phyloP scores from a whole-genome alignment of 306 rosid species.

The Pterocarpus santalinus region DNA sequence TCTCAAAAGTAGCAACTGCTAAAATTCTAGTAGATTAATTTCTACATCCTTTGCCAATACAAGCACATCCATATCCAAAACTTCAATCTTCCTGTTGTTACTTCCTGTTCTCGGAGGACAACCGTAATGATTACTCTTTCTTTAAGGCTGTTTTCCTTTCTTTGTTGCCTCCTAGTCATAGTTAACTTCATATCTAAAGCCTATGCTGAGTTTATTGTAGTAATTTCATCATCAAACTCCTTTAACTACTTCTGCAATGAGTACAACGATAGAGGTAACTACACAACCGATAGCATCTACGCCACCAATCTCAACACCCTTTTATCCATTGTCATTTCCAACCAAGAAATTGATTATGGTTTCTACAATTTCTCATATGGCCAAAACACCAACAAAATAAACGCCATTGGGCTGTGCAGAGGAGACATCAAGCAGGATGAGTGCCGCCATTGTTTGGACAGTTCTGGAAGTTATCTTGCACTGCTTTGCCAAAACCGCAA shows the following conservation, averaged over 20 bases:
- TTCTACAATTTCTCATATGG: conserved; percentile 50
- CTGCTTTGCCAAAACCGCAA: conserved; percentile 50
- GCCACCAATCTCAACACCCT: conserved; percentile 49
- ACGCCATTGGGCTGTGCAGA: conserved; percentile 52
- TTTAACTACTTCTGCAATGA: background rate
- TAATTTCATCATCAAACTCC: too few relatives aligned
- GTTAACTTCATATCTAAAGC: background rate
- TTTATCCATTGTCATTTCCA: conserved; percentile 48
- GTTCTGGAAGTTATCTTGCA: conserved; percentile 32
- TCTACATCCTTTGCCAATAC: too few relatives aligned
- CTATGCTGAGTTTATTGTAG: background rate
- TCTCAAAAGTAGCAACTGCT: background rate
- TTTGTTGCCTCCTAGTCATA: background rate
- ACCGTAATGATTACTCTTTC: background rate
- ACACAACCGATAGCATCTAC: conserved; percentile 53
- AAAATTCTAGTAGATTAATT: too few relatives aligned
- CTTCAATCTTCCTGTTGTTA: background rate
- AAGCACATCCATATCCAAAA: background rate
- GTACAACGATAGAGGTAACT: conserved; percentile 37
- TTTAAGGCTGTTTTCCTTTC: background rate
- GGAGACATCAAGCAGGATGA: conserved; percentile 47
- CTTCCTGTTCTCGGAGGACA: background rate
- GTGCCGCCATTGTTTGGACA: conserved; percentile 52
- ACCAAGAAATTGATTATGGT: conserved; percentile 19
- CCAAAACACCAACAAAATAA: conserved; percentile 35